Conservation (phyloP, 495 filamentous ascomycete species). For the Penicillium flavigenum region DNA sequence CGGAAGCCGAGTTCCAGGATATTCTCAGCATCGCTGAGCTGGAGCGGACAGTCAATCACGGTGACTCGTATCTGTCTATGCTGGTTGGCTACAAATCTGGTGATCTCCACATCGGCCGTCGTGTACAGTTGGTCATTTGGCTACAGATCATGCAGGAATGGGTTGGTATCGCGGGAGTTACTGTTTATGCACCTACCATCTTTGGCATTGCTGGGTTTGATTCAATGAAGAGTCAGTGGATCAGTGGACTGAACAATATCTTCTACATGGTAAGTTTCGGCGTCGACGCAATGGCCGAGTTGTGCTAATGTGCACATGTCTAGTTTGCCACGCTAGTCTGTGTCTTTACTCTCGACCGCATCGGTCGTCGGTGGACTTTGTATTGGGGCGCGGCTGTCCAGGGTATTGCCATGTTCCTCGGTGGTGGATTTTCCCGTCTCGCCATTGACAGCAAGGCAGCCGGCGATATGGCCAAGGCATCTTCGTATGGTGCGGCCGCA, state of each 20-base stretch:
- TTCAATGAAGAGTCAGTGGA: constrained; percentile 61
- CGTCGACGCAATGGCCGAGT: background rate
- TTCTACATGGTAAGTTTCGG: constrained; percentile 51
- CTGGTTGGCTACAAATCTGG: constrained; percentile 62
- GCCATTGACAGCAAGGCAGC: constrained; percentile 52
- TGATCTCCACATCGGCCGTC: constrained; percentile 62
- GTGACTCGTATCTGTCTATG: constrained; percentile 61
- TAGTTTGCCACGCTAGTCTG: constrained; percentile 61
- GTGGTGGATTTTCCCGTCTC: constrained; percentile 53
- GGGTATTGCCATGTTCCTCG: constrained; percentile 60
- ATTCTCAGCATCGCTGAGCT: constrained; percentile 58
- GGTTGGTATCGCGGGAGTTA: constrained; percentile 71
- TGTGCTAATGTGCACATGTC: background rate
- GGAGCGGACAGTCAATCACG: constrained; percentile 51
- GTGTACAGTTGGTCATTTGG: constrained; percentile 70
- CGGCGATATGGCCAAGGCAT: constrained; percentile 44
- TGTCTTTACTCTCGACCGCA: constrained; percentile 67
- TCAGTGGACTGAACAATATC: constrained; percentile 66
- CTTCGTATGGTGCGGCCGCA: constrained; percentile 59
- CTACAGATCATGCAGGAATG: constrained; percentile 73
- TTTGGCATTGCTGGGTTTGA: constrained; percentile 66
- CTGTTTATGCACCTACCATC: constrained; percentile 65
- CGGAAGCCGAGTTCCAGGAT: constrained; percentile 63
- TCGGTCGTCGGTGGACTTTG: constrained; percentile 66
- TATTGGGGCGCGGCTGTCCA: constrained; percentile 67